A percentile compares a stretch with the other conserved stretches of the same genome.
These are phyloP conservation scores for Trametes sanguinea DNA, from an alignment of 768 basidiomycete species.

Conservation along the genomic window DNA sequence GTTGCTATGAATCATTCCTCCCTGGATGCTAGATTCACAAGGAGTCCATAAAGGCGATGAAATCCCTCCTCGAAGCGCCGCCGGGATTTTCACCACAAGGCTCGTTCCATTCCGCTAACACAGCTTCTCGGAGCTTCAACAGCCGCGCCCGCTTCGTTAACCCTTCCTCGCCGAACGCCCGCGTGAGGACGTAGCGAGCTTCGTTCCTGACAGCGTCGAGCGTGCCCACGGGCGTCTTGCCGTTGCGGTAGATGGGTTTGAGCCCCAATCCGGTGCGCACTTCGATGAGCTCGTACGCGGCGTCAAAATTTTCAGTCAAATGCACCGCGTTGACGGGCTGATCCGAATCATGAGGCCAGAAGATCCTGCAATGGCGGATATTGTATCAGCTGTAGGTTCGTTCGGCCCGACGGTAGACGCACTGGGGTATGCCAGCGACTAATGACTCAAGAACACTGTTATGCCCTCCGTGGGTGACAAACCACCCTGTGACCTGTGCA, in stretches of 20 bases:
- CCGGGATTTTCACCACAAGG: too few relatives aligned
- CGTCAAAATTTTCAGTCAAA: slow-evolving; percentile 23
- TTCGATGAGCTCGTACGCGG: slow-evolving; percentile 32
- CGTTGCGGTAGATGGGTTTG: slow-evolving; percentile 22
- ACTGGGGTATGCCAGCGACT: slow-evolving; percentile 24
- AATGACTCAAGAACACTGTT: slow-evolving; percentile 29
- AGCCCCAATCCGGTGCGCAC: slow-evolving; percentile 25
- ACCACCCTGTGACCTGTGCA: slow-evolving; percentile 16
- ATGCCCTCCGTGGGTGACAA: slow-evolving; percentile 31
- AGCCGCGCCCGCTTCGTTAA: slow-evolving; percentile 26
- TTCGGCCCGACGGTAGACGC: neutral
- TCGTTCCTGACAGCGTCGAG: slow-evolving; percentile 28
- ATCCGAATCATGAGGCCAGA: slow-evolving; percentile 30
- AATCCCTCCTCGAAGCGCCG: neutral
- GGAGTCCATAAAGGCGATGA: slow-evolving; percentile 3
- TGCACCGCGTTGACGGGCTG: slow-evolving; percentile 29
- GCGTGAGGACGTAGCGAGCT: slow-evolving; percentile 20
- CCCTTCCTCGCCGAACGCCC: slow-evolving; percentile 30
- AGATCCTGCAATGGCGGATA: slow-evolving; percentile 18
- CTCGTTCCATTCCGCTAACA: slow-evolving; percentile 15
- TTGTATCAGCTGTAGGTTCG: too few relatives aligned
- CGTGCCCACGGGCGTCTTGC: slow-evolving; percentile 23
- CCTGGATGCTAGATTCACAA: neutral
- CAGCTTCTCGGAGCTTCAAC: slow-evolving; percentile 2
- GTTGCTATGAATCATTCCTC: too few relatives aligned